Percentiles rank a stretch among this genome's conserved stretches.
These are phyloP conservation scores for Bifiguratus adelaidae DNA, from an alignment of 192 early-diverging fungal species.

Conservation along the genomic window DNA sequence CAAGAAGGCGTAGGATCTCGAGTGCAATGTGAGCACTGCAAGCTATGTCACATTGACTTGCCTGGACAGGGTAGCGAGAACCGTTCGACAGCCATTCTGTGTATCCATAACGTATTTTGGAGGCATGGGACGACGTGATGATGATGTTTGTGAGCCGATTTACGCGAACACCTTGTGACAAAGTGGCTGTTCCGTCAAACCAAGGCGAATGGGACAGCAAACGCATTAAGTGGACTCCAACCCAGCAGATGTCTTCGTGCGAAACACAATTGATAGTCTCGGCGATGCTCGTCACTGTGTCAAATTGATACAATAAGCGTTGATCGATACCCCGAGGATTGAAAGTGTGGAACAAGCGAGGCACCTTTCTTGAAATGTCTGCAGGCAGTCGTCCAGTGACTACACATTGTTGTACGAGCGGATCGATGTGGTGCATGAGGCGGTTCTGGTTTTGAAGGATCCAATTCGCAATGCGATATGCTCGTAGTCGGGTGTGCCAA, in stretches of 20 bases:
- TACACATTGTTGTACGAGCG: slow-evolving; percentile 45
- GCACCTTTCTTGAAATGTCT: slow-evolving; percentile 26
- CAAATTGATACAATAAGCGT: slow-evolving; percentile 57
- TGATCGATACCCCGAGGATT: too few species aligned
- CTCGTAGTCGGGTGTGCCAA: slow-evolving; percentile 22
- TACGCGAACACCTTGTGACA: slow-evolving; percentile 33
- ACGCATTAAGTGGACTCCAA: slow-evolving; percentile 58
- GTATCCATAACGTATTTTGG: slow-evolving; percentile 68
- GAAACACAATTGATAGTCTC: slow-evolving; percentile 54
- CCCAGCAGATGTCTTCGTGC: slow-evolving; percentile 61
- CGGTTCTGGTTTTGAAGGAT: slow-evolving; percentile 64
- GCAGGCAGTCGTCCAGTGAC: slow-evolving; percentile 29
- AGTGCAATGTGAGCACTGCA: slow-evolving; percentile 32
- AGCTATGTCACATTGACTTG: slow-evolving; percentile 16
- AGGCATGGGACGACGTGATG: slow-evolving; percentile 43
- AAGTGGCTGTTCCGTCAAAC: slow-evolving; percentile 43
- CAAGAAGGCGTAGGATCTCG: slow-evolving; percentile 76
- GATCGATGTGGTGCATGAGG: slow-evolving; percentile 62
- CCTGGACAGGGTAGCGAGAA: slow-evolving; percentile 12
- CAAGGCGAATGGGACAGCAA: slow-evolving; percentile 61
- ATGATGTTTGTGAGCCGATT: slow-evolving; percentile 69
- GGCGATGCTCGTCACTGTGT: slow-evolving; percentile 64
- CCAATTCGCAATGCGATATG: slow-evolving; percentile 52
- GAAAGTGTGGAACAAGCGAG: slow-evolving; percentile 50
- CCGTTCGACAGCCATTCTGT: slow-evolving; percentile 63